phyloP scores from a whole-genome alignment of 2,329 filamentous ascomycete genomes.

The Diaporthe velutina region DNA sequence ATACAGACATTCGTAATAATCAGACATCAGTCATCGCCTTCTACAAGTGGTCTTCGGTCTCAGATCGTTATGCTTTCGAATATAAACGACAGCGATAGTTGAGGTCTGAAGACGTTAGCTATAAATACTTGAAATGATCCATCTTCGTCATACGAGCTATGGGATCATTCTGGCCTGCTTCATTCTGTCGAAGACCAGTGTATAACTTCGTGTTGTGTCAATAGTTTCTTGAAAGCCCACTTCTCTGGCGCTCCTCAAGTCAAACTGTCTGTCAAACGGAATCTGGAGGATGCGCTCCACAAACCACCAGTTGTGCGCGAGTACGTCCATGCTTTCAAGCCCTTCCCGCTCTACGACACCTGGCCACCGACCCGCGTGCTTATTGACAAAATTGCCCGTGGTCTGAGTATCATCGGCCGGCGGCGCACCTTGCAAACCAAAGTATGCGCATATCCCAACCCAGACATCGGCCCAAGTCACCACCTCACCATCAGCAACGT shows the following conservation, averaged over 20 bases:
- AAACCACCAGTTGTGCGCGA: constrained; percentile 25
- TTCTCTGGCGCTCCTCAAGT: constrained; percentile 1
- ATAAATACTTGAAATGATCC: background rate
- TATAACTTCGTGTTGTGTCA: background rate
- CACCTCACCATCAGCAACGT: constrained; percentile 9
- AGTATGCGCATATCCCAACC: background rate
- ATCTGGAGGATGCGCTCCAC: constrained; percentile 23
- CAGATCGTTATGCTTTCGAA: too few relatives aligned
- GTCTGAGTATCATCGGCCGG: background rate
- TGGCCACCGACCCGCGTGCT: background rate
- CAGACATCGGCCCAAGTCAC: constrained; percentile 9
- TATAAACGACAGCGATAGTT: too few relatives aligned
- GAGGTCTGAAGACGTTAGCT: too few relatives aligned
- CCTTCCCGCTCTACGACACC: background rate
- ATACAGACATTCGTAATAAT: too few relatives aligned
- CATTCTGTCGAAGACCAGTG: constrained; percentile 6
- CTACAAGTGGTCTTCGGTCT: too few relatives aligned
- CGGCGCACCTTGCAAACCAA: background rate
- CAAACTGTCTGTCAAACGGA: constrained; percentile 11
- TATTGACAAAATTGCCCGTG: background rate
- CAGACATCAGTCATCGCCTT: too few relatives aligned
- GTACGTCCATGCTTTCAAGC: background rate
- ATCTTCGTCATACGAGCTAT: background rate
- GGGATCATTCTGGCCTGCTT: constrained; percentile 14
- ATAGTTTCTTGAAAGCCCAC: constrained; percentile 5